Conservation (phyloP, 2,329 filamentous ascomycete genomes). For the Pestalotiopsis sp. region DNA sequence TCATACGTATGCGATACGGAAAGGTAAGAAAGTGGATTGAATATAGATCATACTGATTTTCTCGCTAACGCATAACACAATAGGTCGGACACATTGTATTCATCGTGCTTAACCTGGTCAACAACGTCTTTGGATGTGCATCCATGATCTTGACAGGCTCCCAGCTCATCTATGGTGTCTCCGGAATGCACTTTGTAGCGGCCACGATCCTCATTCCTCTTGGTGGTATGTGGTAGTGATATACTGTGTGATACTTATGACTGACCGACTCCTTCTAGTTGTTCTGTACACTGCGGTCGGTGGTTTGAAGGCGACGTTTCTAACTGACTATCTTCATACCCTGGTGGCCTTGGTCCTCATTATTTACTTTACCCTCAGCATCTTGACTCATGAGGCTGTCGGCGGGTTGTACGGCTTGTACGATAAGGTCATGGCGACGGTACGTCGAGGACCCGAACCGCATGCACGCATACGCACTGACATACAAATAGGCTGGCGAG, state of each 20-base stretch:
- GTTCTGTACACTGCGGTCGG: constrained; percentile 50
- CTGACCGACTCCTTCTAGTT: constrained; percentile 28
- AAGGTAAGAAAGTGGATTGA: constrained; percentile 13
- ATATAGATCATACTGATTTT: background rate
- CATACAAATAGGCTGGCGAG: constrained; percentile 18
- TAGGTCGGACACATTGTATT: constrained; percentile 39
- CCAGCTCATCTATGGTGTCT: constrained; percentile 47
- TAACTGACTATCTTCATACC: constrained; percentile 52
- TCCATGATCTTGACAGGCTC: constrained; percentile 48
- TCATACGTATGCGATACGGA: constrained; percentile 50
- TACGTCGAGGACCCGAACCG: constrained; percentile 18
- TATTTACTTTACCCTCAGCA: constrained; percentile 47
- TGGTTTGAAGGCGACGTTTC: constrained; percentile 50
- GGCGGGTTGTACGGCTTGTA: constrained; percentile 46
- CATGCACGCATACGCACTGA: background rate
- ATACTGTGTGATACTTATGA: background rate
- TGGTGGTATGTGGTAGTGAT: constrained; percentile 29
- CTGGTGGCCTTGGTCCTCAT: constrained; percentile 48
- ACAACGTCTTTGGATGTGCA: constrained; percentile 45
- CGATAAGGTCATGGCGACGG: constrained; percentile 46
- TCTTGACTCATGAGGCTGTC: constrained; percentile 44
- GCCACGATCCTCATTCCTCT: constrained; percentile 47
- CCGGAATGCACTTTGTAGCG: constrained; percentile 50
- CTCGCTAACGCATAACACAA: constrained; percentile 4
- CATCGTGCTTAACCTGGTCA: constrained; percentile 41